Base-by-base conservation (phyloP, 1,284 basidiomycete species). In the Leccinum angustisporum region DNA sequence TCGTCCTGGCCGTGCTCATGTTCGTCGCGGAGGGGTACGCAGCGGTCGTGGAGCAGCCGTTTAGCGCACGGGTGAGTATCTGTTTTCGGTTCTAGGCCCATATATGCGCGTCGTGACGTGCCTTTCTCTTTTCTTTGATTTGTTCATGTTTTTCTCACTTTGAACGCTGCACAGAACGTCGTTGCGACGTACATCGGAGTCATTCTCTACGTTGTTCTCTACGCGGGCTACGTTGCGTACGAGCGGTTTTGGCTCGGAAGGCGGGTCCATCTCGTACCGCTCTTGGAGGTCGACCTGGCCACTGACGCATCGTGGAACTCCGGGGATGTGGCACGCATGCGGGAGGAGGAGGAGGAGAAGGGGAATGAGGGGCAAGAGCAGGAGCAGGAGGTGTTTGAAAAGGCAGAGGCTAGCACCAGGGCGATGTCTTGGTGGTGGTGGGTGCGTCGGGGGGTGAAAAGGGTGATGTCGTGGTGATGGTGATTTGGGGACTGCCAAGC, bases 11-110 rank as follows among this genome's bases (percentile, higher is more conserved):
- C 5, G 73, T 73, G 7, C 66, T 79, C 61, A 81, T 83, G 80
- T 83, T 85, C 66, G 69, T 78, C 27, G 83, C 81, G 1, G 77
- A 83, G 64, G 83, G 82, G 5, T 83, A 84, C 65, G 73, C 81
- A 3, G 75, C 81, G 1, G 71, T 75, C 56, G 66, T 70, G 18
- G 58, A 72, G 50, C 58, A 69, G 59, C 78, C 77, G 21, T 80
- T 79, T 62, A 69, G 68, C 31, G 65, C 68, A 1, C 63, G 70
- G 66, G 78, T 78, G 59, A 31, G 75, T 62, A 27, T 31, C n/a
- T 3, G 14, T 40, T 0, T n/a, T 46, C 5, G 34, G 7, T 38
- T 16, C 36, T 38, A 16, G 40, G 9, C 4, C 27, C 21, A 1
- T 51, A 25, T 2, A 2, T 38, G 36, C 36, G 36, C 16, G 6